phyloP scores from a whole-genome alignment of 768 basidiomycete species.

The Nidula microcarpa region DNA sequence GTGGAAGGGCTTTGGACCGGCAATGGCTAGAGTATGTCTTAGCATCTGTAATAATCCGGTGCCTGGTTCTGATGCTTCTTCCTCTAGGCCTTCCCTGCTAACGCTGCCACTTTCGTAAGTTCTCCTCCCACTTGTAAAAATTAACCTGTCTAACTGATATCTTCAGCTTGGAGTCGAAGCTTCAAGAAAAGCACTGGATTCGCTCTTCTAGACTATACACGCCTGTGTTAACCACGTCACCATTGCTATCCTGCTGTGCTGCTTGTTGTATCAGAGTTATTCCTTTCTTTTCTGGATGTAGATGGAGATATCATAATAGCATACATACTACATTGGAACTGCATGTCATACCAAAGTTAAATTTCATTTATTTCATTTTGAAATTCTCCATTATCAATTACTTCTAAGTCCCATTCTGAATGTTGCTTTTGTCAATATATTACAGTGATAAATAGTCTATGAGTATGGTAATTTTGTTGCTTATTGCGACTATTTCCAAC shows the following conservation, averaged over 20 bases:
- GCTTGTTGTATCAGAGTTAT: neutral
- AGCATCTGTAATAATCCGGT: neutral
- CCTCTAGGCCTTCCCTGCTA: conserved; percentile 88
- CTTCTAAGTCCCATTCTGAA: too few species aligned
- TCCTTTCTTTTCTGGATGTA: neutral
- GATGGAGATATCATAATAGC: neutral
- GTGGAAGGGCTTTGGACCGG: conserved; percentile 98
- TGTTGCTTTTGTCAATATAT: too few species aligned
- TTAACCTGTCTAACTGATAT: conserved; percentile 11
- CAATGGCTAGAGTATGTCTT: conserved; percentile 82
- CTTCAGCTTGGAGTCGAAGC: conserved; percentile 87
- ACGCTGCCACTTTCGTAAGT: conserved; percentile 90
- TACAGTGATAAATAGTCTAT: neutral
- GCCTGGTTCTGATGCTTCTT: neutral
- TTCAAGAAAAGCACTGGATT: conserved; percentile 80
- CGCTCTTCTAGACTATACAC: conserved; percentile 37
- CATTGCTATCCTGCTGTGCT: neutral
- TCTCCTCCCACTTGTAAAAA: neutral
- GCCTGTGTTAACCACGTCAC: neutral
- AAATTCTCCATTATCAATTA: too few species aligned
- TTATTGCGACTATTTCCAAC: conserved; percentile 51
- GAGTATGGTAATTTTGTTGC: conserved; percentile 1
- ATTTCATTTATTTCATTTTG: too few species aligned
- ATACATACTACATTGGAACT: conserved; percentile 10
- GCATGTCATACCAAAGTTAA: neutral